Evolutionary conservation across 2,329 filamentous ascomycete genomes (phyloP).

Genomic region (Zymoseptoria crescenta): DNA sequence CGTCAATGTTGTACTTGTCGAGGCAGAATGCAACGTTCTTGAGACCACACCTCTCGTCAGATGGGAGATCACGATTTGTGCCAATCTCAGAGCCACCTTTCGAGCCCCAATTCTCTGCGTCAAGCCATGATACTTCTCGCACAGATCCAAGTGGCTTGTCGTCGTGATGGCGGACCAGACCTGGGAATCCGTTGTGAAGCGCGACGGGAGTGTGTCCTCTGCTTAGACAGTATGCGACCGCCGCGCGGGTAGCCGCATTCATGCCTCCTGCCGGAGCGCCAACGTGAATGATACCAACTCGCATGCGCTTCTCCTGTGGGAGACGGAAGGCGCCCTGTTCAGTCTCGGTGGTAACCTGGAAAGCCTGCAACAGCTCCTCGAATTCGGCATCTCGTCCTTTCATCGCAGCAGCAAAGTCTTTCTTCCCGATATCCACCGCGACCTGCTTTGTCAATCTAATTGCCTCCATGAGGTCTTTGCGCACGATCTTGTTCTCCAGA

Average conservation of each 20-base stretch:
- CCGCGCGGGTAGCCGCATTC: constrained; percentile 91
- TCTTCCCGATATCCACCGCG: constrained; percentile 68
- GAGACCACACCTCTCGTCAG: constrained; percentile 60
- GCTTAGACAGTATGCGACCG: constrained; percentile 84
- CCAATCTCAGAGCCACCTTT: constrained; percentile 97
- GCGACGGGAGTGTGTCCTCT: constrained; percentile 88
- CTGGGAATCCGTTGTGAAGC: constrained; percentile 95
- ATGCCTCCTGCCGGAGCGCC: constrained; percentile 95
- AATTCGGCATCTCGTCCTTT: constrained; percentile 85
- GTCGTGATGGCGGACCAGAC: constrained; percentile 80
- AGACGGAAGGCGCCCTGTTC: constrained; percentile 62
- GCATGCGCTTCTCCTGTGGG: constrained; percentile 72
- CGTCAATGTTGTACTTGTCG: constrained; percentile 80
- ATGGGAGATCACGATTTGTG: constrained; percentile 87
- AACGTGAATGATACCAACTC: constrained; percentile 91
- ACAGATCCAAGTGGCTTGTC: constrained; percentile 78
- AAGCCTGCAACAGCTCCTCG: constrained; percentile 82
- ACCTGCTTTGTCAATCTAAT: constrained; percentile 81
- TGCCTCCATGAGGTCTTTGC: constrained; percentile 81
- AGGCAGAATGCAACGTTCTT: constrained; percentile 75
- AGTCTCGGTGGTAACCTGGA: constrained; percentile 81
- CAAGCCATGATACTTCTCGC: constrained; percentile 80
- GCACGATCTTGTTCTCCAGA: constrained; percentile 93
- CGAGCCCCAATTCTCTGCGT: constrained; percentile 91
- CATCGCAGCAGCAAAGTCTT: constrained; percentile 86